Percentiles rank a stretch among this genome's conserved stretches.
Evolutionary conservation across 768 basidiomycete genomes (phyloP).

Genomic region (Serendipita sp.): DNA sequence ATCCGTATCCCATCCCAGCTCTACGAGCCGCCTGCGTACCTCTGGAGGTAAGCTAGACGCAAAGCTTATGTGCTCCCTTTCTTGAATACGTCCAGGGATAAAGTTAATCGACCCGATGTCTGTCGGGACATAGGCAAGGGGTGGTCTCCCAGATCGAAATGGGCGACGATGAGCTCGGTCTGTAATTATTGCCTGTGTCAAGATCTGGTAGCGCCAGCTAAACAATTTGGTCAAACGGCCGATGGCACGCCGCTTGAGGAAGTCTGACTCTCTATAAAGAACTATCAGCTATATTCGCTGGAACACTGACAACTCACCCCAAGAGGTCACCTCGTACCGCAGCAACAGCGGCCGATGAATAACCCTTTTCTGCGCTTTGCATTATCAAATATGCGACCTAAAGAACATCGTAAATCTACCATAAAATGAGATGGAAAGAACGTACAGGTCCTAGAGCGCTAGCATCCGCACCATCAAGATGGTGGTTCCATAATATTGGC

Average conservation of each 20-base stretch:
- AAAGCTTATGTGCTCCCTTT: constrained; percentile 30
- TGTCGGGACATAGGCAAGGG: constrained; percentile 57
- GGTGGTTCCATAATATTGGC: constrained; percentile 40
- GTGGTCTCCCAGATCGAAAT: constrained; percentile 54
- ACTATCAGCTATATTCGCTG: not conserved
- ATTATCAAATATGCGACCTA: constrained; percentile 46
- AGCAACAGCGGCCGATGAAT: constrained; percentile 29
- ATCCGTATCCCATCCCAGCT: constrained; percentile 62
- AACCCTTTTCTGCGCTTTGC: constrained; percentile 53
- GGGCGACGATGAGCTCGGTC: constrained; percentile 46
- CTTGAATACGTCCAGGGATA: constrained; percentile 35
- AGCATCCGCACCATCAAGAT: constrained; percentile 24
- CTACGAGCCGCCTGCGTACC: constrained; percentile 44
- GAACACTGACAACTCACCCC: constrained; percentile 25
- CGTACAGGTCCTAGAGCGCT: constrained; percentile 36
- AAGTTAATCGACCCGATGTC: constrained; percentile 54
- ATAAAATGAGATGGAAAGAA: not conserved
- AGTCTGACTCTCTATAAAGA: constrained; percentile 27
- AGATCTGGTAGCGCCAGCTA: constrained; percentile 55
- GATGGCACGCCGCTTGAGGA: constrained; percentile 35
- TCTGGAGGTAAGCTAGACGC: constrained; percentile 40
- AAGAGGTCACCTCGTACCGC: constrained; percentile 37
- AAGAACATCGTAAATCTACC: not conserved
- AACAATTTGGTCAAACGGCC: constrained; percentile 38
- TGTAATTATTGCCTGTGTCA: constrained; percentile 40